Percentiles rank a stretch among this genome's conserved stretches.
Evolutionary conservation across 208 protist species (phyloP).

Genomic region (Kentomonas sorsogonicus): DNA sequence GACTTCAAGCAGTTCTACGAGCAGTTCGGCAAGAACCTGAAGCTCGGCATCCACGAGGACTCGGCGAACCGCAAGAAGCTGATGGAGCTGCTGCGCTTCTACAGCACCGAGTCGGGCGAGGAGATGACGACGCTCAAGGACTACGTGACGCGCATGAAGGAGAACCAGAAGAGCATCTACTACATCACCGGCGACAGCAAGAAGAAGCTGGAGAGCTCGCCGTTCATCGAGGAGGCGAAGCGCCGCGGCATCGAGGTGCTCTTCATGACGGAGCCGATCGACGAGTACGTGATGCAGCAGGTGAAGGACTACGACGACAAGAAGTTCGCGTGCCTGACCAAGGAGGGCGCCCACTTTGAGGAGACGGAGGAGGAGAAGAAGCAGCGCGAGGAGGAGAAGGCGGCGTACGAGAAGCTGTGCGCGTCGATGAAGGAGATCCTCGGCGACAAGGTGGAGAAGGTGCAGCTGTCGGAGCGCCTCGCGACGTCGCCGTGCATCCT

Average conservation of each 20-base stretch:
- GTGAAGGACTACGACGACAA: slow-evolving; percentile 92
- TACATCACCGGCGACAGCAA: slow-evolving; percentile 67
- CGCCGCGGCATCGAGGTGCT: slow-evolving; percentile 73
- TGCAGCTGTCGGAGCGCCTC: slow-evolving; percentile 93
- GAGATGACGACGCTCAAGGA: slow-evolving; percentile 74
- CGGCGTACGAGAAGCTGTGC: slow-evolving; percentile 91
- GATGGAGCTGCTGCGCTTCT: slow-evolving; percentile 93
- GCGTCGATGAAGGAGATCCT: slow-evolving; percentile 99
- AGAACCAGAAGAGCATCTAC: slow-evolving; percentile 86
- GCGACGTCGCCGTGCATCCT: slow-evolving; percentile 96
- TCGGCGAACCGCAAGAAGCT: slow-evolving; percentile 86
- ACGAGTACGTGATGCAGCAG: slow-evolving; percentile 94
- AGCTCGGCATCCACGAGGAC: slow-evolving; percentile 98
- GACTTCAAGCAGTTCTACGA: slow-evolving; percentile 35
- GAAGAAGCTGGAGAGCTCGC: slow-evolving; percentile 62
- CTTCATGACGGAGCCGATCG: slow-evolving; percentile 93
- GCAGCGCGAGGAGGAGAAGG: slow-evolving; percentile 93
- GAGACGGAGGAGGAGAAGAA: slow-evolving; percentile 98
- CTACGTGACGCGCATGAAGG: slow-evolving; percentile 90
- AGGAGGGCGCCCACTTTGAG: slow-evolving; percentile 97
- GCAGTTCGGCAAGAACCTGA: slow-evolving; percentile 93
- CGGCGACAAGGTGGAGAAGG: slow-evolving; percentile 99
- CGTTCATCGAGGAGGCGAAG: slow-evolving; percentile 64
- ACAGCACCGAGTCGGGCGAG: slow-evolving; percentile 55
- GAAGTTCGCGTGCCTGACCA: slow-evolving; percentile 97